Evolutionary conservation across 139 green algal species (phyloP).

Genomic region (Monoraphidium neglectum): DNA sequence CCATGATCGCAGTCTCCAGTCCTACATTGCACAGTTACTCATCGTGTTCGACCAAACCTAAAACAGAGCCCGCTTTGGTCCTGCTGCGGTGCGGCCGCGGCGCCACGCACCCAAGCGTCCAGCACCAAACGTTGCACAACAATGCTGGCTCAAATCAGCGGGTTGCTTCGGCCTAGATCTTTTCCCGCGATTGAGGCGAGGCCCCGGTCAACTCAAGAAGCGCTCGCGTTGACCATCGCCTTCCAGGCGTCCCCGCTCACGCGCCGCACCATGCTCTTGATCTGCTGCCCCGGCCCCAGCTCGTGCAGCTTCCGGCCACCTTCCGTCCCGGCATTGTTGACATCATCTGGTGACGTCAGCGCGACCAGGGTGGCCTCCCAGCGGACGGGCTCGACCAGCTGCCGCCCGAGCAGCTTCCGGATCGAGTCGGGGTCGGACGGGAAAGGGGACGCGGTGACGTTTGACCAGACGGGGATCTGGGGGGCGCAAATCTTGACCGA

Average conservation of each 20-base stretch:
- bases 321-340: too few species aligned
- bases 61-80: too few species aligned
- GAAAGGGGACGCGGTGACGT: slow-evolving; percentile 87
- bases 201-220: neutral
- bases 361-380: slow-evolving; percentile 30
- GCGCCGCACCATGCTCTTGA: slow-evolving; percentile 95
- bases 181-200: too few species aligned
- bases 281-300: slow-evolving; percentile 87
- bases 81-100: too few species aligned
- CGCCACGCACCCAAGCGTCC: too few species aligned
- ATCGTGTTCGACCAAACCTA: too few species aligned
- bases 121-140: too few species aligned
- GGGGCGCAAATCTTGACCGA: slow-evolving; percentile 69
- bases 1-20: too few species aligned
- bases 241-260: slow-evolving; percentile 55
- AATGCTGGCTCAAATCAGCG: too few species aligned
- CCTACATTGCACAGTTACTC: too few species aligned
- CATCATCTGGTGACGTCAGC: too few species aligned
- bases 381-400: slow-evolving; percentile 88
- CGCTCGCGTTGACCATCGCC: slow-evolving; percentile 12
- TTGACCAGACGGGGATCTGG: slow-evolving; percentile 82
- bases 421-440: slow-evolving; percentile 47
- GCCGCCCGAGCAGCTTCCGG: slow-evolving; percentile 66
- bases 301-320: slow-evolving; percentile 69
- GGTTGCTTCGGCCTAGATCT: too few species aligned